phyloP scores from a whole-genome alignment of 169 alveolate genomes.

The Plasmodium cynomolgi region DNA sequence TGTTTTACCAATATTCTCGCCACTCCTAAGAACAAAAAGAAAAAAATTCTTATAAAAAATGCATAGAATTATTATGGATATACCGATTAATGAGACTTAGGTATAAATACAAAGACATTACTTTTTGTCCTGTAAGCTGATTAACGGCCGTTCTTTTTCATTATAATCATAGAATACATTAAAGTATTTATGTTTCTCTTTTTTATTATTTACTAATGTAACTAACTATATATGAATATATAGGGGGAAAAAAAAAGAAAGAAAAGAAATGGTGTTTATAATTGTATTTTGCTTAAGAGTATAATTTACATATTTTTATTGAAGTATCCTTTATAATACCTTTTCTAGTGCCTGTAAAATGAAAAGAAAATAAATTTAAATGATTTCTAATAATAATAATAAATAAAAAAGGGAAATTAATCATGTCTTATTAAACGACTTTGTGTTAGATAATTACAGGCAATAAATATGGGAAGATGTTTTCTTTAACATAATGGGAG shows the following conservation, averaged over 20 bases:
- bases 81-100: not conserved
- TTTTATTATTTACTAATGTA: conserved; percentile 57
- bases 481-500: conserved; percentile 37
- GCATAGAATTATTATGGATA: not conserved
- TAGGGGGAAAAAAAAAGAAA: not conserved
- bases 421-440: not conserved
- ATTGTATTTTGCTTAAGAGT: not conserved
- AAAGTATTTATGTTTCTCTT: conserved; percentile 63
- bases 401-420: not conserved
- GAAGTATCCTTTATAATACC: conserved; percentile 1
- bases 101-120: conserved; percentile 7
- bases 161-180: conserved; percentile 18
- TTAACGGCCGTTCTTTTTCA: conserved; percentile 9
- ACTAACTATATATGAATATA: conserved; percentile 35
- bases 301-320: not conserved
- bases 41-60: conserved; percentile 11
- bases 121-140: conserved; percentile 25
- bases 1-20: conserved; percentile 28
- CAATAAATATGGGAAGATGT: conserved; percentile 51
- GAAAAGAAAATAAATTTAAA: conserved; percentile 11
- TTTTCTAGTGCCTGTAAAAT: conserved; percentile 70
- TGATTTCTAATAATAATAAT: not conserved
- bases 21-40: conserved; percentile 34
- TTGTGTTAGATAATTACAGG: conserved; percentile 41
- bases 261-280: not conserved